Conservation (phyloP, 2,329 filamentous ascomycete genomes). For the Dendryphion nanum region DNA sequence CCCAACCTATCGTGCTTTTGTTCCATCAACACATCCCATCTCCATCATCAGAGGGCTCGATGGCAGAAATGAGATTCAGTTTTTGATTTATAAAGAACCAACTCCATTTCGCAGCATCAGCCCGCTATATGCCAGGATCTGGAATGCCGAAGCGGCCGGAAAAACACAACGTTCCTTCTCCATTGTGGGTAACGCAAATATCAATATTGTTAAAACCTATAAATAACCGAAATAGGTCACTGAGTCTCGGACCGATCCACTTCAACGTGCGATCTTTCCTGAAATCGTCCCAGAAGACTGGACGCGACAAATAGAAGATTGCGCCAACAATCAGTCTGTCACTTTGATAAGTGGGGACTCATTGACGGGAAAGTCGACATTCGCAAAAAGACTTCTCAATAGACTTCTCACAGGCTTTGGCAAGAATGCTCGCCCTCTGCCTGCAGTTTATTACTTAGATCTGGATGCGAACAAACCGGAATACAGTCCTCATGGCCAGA, state of each 20-base stretch:
- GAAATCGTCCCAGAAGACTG: conserved; percentile 62
- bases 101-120: conserved; percentile 59
- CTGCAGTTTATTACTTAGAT: conserved; percentile 63
- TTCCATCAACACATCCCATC: conserved; percentile 67
- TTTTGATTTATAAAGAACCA: conserved; percentile 46
- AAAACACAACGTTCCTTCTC: conserved; percentile 29
- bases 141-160: conserved; percentile 49
- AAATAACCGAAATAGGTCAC: conserved; percentile 16
- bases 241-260: conserved; percentile 24
- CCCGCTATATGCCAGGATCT: conserved; percentile 66
- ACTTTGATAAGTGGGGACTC: conserved; percentile 69
- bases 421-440: conserved; percentile 20
- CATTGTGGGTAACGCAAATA: conserved; percentile 13
- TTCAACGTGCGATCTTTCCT: conserved; percentile 26
- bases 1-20: conserved; percentile 54
- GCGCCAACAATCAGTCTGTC: conserved; percentile 37
- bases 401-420: conserved; percentile 57
- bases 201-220: neutral
- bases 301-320: conserved; percentile 42
- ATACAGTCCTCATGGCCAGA: conserved; percentile 66
- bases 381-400: conserved; percentile 66
- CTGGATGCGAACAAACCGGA: conserved; percentile 77
- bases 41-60: conserved; percentile 62
- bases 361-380: conserved; percentile 73
- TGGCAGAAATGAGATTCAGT: conserved; percentile 51